Base-by-base conservation (phyloP, 2,329 filamentous ascomycete genomes). In the Paecilomyces formosus region DNA sequence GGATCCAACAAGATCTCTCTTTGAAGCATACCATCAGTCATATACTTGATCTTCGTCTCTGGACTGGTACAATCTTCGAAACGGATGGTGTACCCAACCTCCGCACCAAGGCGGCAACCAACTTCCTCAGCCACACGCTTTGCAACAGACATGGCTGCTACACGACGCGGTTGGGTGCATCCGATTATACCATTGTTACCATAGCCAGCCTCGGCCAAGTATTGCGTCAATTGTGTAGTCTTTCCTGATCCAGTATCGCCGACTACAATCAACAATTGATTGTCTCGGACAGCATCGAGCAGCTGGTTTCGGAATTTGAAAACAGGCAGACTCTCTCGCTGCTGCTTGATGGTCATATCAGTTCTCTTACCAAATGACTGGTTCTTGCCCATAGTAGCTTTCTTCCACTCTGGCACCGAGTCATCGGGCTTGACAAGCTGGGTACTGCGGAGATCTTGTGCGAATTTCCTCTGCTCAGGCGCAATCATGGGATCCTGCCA, bases 1-100 rank as follows among this genome's bases (percentile, higher is more conserved):
- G 92, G 89, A 71, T 99, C 94, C 65, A 97, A 83, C 55, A 99
- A 82, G 71, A 97, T 92, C 77, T 99, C 94, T 78, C 94, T 85
- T 76, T 97, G 87, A 72, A 99, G 84, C 90, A 97, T 97, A 74
- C 94, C 94, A 68, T 99, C 94, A 15, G 94, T 99, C 93, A 99
- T 97, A 78, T 99, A 99, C 78, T 99, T 99, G 79, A 99, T 96
- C 70, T 88, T 90, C 1, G 94, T 99, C 18, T 87, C 83, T 1
- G 90, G 86, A 63, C 88, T 90, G 0, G 93, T 97, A 71, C 88
- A 89, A 76, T 99, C 94, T 70, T 99, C 94, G 71, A 99, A 99
- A 72, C 94, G 90, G 70, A 99, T 96, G 7, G 90, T 96, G 72
- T 99, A 99, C 57, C 94, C 94, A 62, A 99, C 93, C 72, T 97